These are phyloP conservation scores for Telfairia occidentalis DNA, from an alignment of 331 rosid genomes.

Conservation along the genomic window DNA sequence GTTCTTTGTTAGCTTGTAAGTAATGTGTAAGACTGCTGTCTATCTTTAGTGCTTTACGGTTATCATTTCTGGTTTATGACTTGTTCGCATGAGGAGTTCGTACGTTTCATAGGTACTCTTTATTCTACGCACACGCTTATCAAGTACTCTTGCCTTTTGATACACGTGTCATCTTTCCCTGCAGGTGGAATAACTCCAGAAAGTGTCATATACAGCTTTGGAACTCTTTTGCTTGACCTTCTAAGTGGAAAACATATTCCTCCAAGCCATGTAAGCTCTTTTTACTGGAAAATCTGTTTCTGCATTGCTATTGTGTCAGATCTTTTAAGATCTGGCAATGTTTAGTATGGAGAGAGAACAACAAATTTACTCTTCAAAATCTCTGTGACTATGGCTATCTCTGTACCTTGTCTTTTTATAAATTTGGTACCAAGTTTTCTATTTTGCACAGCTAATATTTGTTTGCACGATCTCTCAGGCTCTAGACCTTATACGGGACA, in stretches of 20 bases:
- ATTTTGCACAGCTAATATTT: slow-evolving; percentile 13
- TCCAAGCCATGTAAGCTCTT: slow-evolving; percentile 82
- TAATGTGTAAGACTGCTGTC: not conserved
- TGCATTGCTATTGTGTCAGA: not conserved
- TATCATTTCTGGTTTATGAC: not conserved
- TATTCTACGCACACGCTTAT: not conserved
- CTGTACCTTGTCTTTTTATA: not conserved
- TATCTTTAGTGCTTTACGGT: not conserved
- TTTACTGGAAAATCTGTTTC: slow-evolving; percentile 10
- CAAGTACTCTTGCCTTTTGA: not conserved
- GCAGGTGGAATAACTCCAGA: slow-evolving; percentile 83
- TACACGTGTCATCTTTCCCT: slow-evolving; percentile 9
- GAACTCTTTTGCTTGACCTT: slow-evolving; percentile 89
- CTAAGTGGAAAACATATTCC: slow-evolving; percentile 98
- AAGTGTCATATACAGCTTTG: slow-evolving; percentile 85
- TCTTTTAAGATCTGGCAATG: not conserved
- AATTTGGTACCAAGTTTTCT: not conserved
- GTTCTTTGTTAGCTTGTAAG: not conserved
- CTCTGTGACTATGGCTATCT: no score
- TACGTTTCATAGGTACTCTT: not conserved
- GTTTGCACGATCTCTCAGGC: slow-evolving; percentile 41
- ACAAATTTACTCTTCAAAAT: not conserved
- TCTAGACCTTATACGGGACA: slow-evolving; percentile 83
- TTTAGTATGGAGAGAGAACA: not conserved
- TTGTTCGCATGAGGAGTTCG: not conserved